phyloP scores from a whole-genome alignment of 176 grass and related monocot genomes.

The Elaeis guineensis region DNA sequence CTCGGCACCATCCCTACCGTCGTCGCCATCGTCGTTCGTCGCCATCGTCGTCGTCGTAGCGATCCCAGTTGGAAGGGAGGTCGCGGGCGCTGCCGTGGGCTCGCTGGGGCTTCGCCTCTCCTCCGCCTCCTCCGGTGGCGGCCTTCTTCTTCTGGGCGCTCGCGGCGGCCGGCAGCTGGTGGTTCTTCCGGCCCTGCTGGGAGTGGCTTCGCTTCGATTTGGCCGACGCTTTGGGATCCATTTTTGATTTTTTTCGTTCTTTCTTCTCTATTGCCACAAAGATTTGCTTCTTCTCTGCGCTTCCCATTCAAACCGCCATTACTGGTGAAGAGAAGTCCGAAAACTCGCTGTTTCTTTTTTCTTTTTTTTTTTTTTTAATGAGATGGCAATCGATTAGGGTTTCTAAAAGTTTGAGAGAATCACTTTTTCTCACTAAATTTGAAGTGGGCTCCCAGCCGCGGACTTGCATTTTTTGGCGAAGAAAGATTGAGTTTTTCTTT shows the following conservation, averaged over 20 bases:
- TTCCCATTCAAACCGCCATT: too few relatives aligned
- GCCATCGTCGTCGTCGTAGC: constrained; percentile 36
- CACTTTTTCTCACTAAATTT: too few relatives aligned
- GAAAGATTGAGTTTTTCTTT: too few relatives aligned
- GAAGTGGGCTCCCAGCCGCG: too few relatives aligned
- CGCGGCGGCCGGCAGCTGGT: constrained; percentile 39
- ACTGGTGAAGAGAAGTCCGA: too few relatives aligned
- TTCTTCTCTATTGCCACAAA: neutral
- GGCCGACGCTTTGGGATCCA: constrained; percentile 89
- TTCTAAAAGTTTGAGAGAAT: too few relatives aligned
- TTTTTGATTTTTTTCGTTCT: constrained; percentile 6
- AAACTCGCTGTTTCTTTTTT: too few relatives aligned
- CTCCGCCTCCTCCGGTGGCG: neutral
- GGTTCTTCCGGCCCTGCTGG: constrained; percentile 55
- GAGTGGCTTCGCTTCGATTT: constrained; percentile 89
- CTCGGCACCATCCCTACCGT: constrained; percentile 10
- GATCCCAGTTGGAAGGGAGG: constrained; percentile 80
- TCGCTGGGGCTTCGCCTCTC: constrained; percentile 18
- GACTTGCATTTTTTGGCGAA: too few relatives aligned
- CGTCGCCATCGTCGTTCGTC: constrained; percentile 22
- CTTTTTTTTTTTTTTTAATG: too few relatives aligned
- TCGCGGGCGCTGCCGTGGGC: neutral
- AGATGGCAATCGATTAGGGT: too few relatives aligned
- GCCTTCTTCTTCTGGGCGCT: constrained; percentile 54
- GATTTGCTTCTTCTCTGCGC: too few relatives aligned